Evolutionary conservation across 148 eudicot genomes (phyloP).

Genomic region (Camellia sinensis): DNA sequence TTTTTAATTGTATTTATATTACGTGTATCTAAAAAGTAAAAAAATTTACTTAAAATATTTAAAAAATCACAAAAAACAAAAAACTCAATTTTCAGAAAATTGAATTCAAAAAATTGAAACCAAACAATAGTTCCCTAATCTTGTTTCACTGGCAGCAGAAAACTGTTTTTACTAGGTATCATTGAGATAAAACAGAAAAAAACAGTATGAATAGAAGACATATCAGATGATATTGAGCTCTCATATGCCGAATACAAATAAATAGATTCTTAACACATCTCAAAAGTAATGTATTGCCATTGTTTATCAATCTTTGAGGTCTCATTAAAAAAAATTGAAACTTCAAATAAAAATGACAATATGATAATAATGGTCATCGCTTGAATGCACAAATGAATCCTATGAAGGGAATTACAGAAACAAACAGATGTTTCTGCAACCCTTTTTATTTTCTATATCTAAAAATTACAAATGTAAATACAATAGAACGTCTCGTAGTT

Average conservation of each 20-base stretch:
- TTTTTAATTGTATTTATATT: too few species aligned
- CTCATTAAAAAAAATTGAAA: neutral
- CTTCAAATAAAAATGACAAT: neutral
- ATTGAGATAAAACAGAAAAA: neutral
- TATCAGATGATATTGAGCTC: neutral
- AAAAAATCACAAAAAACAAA: too few species aligned
- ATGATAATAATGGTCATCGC: neutral
- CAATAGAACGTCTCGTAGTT: neutral
- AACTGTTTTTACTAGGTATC: neutral
- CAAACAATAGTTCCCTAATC: too few species aligned
- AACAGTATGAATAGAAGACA: neutral
- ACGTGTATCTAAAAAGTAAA: too few species aligned
- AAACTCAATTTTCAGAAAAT: too few species aligned
- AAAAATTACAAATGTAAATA: slow-evolving; percentile 18
- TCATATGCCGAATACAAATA: neutral
- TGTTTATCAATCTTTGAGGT: neutral
- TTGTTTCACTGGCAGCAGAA: neutral
- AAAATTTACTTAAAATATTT: too few species aligned
- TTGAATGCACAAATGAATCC: neutral
- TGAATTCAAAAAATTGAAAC: too few species aligned
- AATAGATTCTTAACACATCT: neutral
- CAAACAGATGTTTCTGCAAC: slow-evolving; percentile 6
- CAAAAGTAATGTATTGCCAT: neutral
- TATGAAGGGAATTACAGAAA: neutral
- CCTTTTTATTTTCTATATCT: neutral